These are phyloP conservation scores for Athelia psychrophila DNA, from an alignment of 1,284 basidiomycete species.

Conservation along the genomic window DNA sequence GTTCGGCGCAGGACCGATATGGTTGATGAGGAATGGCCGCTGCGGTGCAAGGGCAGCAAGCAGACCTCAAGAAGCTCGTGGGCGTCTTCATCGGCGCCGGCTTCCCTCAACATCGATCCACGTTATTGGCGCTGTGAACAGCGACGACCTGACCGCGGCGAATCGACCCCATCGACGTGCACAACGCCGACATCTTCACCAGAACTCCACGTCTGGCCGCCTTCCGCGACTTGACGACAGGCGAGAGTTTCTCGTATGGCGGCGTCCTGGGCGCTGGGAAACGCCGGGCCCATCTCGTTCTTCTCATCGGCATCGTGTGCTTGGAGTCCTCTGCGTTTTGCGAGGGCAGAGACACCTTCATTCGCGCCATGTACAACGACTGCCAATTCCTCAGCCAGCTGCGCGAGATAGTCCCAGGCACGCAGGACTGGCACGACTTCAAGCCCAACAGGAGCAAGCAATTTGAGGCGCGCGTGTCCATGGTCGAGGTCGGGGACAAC, in stretches of 20 bases:
- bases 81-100: slow-evolving; percentile 64
- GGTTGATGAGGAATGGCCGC: slow-evolving; percentile 99
- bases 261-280: slow-evolving; percentile 97
- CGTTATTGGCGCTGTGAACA: slow-evolving; percentile 70
- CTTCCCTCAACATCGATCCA: slow-evolving; percentile 78
- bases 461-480: slow-evolving; percentile 86
- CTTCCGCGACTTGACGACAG: slow-evolving; percentile 92
- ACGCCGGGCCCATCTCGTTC: slow-evolving; percentile 95
- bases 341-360: slow-evolving; percentile 76
- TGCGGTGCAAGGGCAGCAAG: slow-evolving; percentile 80
- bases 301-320: slow-evolving; percentile 76
- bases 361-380: slow-evolving; percentile 96
- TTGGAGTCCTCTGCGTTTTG: slow-evolving; percentile 85
- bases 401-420: slow-evolving; percentile 85
- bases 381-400: slow-evolving; percentile 96
- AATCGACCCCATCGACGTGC: slow-evolving; percentile 93
- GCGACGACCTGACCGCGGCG: slow-evolving; percentile 54
- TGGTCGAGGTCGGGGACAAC: slow-evolving; percentile 73
- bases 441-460: slow-evolving; percentile 87
- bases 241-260: slow-evolving; percentile 98
- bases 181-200: slow-evolving; percentile 95
- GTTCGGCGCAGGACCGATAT: slow-evolving; percentile 58
- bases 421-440: slow-evolving; percentile 87
- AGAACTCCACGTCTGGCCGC: slow-evolving; percentile 60
- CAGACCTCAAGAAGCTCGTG: slow-evolving; percentile 58